Percentiles rank a stretch among this genome's conserved stretches.
Conservation (phyloP, 768 basidiomycete species). For the Tylopilus balloui region DNA sequence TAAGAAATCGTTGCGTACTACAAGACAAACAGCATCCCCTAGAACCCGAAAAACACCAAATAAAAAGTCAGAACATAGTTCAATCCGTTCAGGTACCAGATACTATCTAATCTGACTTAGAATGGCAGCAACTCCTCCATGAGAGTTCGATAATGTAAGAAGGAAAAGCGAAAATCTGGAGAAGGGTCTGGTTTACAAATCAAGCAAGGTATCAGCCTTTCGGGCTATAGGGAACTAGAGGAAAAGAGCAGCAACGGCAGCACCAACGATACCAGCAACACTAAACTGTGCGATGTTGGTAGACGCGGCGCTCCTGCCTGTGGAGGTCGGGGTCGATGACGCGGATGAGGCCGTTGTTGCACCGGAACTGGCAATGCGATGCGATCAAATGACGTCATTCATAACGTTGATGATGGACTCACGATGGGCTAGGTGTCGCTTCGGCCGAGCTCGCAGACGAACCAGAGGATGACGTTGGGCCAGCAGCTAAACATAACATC, state of each 20-base stretch:
- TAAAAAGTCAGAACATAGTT: neutral
- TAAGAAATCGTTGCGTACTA: conserved; percentile 14
- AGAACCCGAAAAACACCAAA: conserved; percentile 19
- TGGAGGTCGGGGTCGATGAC: conserved; percentile 24
- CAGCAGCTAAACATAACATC: conserved; percentile 22
- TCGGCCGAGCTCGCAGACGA: neutral
- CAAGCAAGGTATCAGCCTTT: conserved; percentile 20
- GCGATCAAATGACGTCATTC: conserved; percentile 11
- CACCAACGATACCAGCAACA: conserved; percentile 36
- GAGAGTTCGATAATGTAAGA: conserved; percentile 16
- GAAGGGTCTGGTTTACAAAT: conserved; percentile 12
- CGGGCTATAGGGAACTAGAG: conserved; percentile 22
- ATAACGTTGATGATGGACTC: conserved; percentile 5
- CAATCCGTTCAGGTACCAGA: conserved; percentile 1
- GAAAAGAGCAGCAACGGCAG: conserved; percentile 36
- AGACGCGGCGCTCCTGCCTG: conserved; percentile 35
- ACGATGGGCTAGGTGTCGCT: conserved; percentile 9
- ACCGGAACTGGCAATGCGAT: neutral
- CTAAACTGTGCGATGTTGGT: conserved; percentile 42
- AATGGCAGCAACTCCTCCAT: neutral
- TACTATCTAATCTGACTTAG: conserved; percentile 1
- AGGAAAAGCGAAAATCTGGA: conserved; percentile 11
- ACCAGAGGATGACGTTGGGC: conserved; percentile 10
- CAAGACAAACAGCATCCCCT: conserved; percentile 12
- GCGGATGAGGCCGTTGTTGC: neutral